phyloP scores from a whole-genome alignment of 2,329 filamentous ascomycete genomes.

The Fusarium domesticum region DNA sequence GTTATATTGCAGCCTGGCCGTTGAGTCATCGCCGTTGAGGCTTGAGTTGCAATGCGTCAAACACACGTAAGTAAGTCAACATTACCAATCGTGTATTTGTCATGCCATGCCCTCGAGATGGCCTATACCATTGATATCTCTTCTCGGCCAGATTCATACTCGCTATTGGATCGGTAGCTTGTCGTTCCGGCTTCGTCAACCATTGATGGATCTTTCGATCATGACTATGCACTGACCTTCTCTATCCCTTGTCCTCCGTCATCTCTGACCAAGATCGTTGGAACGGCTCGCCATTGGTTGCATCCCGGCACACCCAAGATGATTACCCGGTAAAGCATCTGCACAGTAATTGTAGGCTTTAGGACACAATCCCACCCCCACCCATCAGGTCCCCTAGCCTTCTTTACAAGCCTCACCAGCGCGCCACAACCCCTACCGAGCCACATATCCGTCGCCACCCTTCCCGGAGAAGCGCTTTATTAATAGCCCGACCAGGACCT shows the following conservation, averaged over 20 bases:
- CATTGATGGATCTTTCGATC: constrained; percentile 19
- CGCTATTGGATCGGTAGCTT: constrained; percentile 13
- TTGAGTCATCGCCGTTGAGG: no score
- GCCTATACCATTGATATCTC: not conserved
- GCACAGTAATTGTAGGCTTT: no score
- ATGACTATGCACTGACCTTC: constrained; percentile 1
- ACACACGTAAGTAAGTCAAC: no score
- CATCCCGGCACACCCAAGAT: not conserved
- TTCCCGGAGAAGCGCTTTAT: constrained; percentile 26
- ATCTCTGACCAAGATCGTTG: constrained; percentile 26
- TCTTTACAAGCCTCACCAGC: not conserved
- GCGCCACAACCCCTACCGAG: constrained; percentile 8
- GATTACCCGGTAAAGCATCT: no score
- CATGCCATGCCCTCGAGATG: not conserved
- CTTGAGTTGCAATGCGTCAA: no score
- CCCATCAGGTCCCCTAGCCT: no score
- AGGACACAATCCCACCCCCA: no score
- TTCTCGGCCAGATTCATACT: constrained; percentile 3
- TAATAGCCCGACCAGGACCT: constrained; percentile 16
- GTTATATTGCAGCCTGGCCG: no score
- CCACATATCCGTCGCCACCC: constrained; percentile 12
- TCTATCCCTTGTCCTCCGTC: constrained; percentile 9
- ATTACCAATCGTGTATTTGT: constrained; percentile 5
- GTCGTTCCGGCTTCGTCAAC: constrained; percentile 9
- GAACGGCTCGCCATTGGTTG: constrained; percentile 21